Evolutionary conservation across 1,139 yeast species (phyloP).

Genomic region (Tardiomyces digboiensis): DNA sequence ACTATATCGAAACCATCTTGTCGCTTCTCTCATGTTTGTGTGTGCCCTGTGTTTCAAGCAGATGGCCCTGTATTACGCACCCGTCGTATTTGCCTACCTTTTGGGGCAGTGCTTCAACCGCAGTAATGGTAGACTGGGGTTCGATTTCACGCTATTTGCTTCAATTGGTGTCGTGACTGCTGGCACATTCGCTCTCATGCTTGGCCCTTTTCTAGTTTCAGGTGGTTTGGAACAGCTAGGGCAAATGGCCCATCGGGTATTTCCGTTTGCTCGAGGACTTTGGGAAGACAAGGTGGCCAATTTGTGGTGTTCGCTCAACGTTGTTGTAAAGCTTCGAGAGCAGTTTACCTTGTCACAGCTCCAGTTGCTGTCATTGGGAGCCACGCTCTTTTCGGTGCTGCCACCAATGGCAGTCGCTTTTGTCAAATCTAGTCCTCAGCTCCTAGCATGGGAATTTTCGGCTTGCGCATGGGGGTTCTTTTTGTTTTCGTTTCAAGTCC

Average conservation of each 20-base stretch:
- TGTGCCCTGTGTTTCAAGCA: constrained; percentile 80
- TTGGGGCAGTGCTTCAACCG: constrained; percentile 39
- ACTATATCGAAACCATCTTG: constrained; percentile 30
- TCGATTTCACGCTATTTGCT: constrained; percentile 37
- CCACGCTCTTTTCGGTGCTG: constrained; percentile 55
- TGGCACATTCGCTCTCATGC: constrained; percentile 39
- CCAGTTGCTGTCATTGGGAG: constrained; percentile 48
- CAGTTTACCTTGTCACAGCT: constrained; percentile 49
- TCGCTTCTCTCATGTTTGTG: constrained; percentile 77
- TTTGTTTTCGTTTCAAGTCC: constrained; percentile 91
- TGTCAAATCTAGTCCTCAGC: constrained; percentile 32
- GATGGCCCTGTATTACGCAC: constrained; percentile 92
- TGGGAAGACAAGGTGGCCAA: constrained; percentile 98
- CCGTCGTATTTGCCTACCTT: constrained; percentile 73
- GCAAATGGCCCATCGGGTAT: constrained; percentile 53
- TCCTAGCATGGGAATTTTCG: constrained; percentile 65
- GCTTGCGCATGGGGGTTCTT: constrained; percentile 84
- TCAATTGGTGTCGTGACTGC: constrained; percentile 57
- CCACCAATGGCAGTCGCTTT: constrained; percentile 57
- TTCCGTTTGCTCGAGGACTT: constrained; percentile 90
- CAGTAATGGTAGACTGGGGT: constrained; percentile 13
- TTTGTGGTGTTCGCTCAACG: constrained; percentile 90
- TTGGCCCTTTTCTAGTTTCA: constrained; percentile 52
- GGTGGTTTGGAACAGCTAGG: constrained; percentile 28
- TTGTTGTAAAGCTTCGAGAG: constrained; percentile 58